Evolutionary conservation across 352 stramenopile genomes (phyloP).

Genomic region (Aphanomyces stellatus): DNA sequence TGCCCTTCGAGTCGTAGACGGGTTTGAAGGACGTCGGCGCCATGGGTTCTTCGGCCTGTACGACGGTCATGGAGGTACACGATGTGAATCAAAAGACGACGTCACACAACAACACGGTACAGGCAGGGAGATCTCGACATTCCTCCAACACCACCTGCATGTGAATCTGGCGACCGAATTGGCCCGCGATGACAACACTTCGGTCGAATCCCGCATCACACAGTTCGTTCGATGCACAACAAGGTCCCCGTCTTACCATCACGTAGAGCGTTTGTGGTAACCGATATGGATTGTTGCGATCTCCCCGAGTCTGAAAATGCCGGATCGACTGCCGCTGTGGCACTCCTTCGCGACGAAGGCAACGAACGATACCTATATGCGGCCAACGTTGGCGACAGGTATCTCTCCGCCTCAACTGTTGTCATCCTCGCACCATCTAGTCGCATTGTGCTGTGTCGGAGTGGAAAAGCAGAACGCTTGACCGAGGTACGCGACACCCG

Average conservation of each 20-base stretch:
- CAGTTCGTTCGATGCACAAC: neutral
- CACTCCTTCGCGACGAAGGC: conserved; percentile 39
- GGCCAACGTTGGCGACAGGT: conserved; percentile 75
- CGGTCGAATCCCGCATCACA: neutral
- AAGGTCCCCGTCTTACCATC: too few species aligned
- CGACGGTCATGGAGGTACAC: conserved; percentile 64
- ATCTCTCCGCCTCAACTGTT: neutral
- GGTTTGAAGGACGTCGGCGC: conserved; percentile 37
- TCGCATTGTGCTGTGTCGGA: conserved; percentile 53
- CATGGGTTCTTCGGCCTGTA: conserved; percentile 76
- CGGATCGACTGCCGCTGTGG: conserved; percentile 53
- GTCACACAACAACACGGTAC: neutral
- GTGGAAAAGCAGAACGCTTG: conserved; percentile 41
- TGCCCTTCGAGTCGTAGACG: conserved; percentile 61
- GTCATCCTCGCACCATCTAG: conserved; percentile 23
- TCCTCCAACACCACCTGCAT: conserved; percentile 54
- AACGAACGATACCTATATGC: conserved; percentile 37
- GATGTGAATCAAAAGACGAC: too few species aligned
- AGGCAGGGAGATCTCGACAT: conserved; percentile 63
- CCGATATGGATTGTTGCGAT: conserved; percentile 63
- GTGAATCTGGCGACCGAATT: conserved; percentile 52
- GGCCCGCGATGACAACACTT: conserved; percentile 24
- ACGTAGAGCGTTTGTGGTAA: conserved; percentile 55
- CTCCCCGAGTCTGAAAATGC: conserved; percentile 35
- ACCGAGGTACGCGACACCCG: conserved; percentile 32